A percentile compares a stretch with the other conserved stretches of the same genome.
Conservation (phyloP, 2,329 filamentous ascomycete genomes). For the Berkeleyomyces basicola region DNA sequence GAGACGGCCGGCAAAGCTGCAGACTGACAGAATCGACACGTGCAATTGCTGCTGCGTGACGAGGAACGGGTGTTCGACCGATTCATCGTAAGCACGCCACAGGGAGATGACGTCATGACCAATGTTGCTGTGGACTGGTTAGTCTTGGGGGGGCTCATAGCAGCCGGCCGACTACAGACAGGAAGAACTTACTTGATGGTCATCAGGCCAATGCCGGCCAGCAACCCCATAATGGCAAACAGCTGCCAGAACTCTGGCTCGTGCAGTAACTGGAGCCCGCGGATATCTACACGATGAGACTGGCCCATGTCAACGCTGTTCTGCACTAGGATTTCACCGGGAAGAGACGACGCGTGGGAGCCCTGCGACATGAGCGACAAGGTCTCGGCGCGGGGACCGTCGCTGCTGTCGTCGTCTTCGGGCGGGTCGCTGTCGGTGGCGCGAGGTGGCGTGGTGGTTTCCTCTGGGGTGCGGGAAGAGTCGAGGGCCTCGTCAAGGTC, state of each 20-base stretch:
- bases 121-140: conserved; percentile 54
- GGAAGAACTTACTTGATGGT: conserved; percentile 71
- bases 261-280: conserved; percentile 58
- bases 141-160: background rate
- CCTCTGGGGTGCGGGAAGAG: conserved; percentile 12
- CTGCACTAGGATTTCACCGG: conserved; percentile 35
- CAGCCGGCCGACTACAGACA: background rate
- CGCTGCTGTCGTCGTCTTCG: conserved; percentile 16
- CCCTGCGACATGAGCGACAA: conserved; percentile 56
- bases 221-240: conserved; percentile 72
- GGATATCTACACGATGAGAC: conserved; percentile 77
- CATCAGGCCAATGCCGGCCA: conserved; percentile 91
- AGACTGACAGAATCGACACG: conserved; percentile 82
- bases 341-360: conserved; percentile 36
- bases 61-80: conserved; percentile 56
- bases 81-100: conserved; percentile 72
- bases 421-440: background rate
- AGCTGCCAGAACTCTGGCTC: conserved; percentile 79
- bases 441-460: conserved; percentile 18
- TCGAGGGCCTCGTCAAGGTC: background rate
- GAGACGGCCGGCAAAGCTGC: conserved; percentile 70
- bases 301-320: conserved; percentile 53
- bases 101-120: conserved; percentile 77
- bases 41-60: conserved; percentile 74
- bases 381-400: conserved; percentile 43